phyloP scores from a whole-genome alignment of 1,284 basidiomycete genomes.

The Moniliella sp. region DNA sequence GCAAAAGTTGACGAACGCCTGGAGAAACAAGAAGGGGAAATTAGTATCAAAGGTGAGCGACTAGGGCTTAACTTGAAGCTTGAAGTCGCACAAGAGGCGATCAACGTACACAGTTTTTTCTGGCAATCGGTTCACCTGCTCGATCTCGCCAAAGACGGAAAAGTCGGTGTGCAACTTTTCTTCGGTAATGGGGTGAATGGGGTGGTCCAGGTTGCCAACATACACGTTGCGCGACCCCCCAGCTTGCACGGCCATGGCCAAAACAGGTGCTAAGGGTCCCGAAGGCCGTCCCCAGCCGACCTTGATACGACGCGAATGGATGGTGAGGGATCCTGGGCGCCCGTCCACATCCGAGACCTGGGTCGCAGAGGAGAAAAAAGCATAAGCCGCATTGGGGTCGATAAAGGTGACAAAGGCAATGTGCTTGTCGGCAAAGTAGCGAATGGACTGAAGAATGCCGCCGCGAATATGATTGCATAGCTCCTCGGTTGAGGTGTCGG shows the following conservation, averaged over 20 bases:
- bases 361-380: conserved; percentile 27
- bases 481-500: conserved; percentile 28
- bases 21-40: background rate
- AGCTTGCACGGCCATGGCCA: conserved; percentile 29
- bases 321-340: conserved; percentile 31
- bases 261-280: conserved; percentile 25
- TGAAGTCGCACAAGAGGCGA: background rate
- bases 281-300: conserved; percentile 32
- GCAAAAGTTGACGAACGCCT: conserved; percentile 31
- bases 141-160: conserved; percentile 27
- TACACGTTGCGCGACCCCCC: conserved; percentile 31
- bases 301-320: conserved; percentile 28
- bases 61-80: background rate
- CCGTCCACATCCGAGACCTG: too few species aligned
- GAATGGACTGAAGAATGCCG: conserved; percentile 27
- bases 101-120: conserved; percentile 23
- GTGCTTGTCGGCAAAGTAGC: conserved; percentile 30
- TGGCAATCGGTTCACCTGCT: conserved; percentile 27
- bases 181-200: conserved; percentile 16
- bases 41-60: conserved; percentile 2
- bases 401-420: conserved; percentile 32
- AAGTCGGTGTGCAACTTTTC: conserved; percentile 27
- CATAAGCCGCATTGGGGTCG: conserved; percentile 25
- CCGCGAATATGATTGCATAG: conserved; percentile 33
- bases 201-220: conserved; percentile 29